Evolutionary conservation across 768 basidiomycete genomes (phyloP).

Genomic region (Naganishia friedmannii): DNA sequence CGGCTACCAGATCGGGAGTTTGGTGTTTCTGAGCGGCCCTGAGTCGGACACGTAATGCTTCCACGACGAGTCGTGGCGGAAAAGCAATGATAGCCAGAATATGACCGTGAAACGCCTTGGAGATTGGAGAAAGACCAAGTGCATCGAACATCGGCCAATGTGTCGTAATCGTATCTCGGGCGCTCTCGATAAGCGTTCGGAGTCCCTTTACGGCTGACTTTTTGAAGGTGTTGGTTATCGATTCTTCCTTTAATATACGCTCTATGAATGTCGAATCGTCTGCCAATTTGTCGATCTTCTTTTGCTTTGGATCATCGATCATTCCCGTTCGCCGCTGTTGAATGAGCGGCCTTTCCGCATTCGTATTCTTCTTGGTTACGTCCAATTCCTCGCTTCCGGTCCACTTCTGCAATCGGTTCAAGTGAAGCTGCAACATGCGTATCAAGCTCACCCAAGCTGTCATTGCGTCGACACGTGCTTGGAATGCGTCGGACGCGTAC

Average conservation of each 20-base stretch:
- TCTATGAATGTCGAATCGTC: constrained; percentile 87
- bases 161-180: constrained; percentile 80
- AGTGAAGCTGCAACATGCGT: constrained; percentile 75
- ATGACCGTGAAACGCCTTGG: constrained; percentile 67
- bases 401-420: constrained; percentile 80
- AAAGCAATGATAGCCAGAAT: constrained; percentile 91
- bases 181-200: constrained; percentile 76
- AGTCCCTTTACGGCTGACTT: constrained; percentile 68
- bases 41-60: constrained; percentile 80
- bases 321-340: constrained; percentile 34
- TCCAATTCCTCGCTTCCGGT: constrained; percentile 89
- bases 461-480: constrained; percentile 79
- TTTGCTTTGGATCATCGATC: constrained; percentile 23
- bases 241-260: constrained; percentile 89
- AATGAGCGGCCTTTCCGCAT: constrained; percentile 56
- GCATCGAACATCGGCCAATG: constrained; percentile 71
- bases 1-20: constrained; percentile 82
- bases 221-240: constrained; percentile 90
- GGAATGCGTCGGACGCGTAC: constrained; percentile 66
- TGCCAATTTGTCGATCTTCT: constrained; percentile 41
- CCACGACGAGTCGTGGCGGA: constrained; percentile 89
- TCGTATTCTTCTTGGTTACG: constrained; percentile 74
- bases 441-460: constrained; percentile 90
- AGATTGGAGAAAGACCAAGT: constrained; percentile 72
- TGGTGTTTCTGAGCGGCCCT: constrained; percentile 75